Evolutionary conservation across 2,329 filamentous ascomycete species (phyloP).

Genomic region (Fusarium sp.): DNA sequence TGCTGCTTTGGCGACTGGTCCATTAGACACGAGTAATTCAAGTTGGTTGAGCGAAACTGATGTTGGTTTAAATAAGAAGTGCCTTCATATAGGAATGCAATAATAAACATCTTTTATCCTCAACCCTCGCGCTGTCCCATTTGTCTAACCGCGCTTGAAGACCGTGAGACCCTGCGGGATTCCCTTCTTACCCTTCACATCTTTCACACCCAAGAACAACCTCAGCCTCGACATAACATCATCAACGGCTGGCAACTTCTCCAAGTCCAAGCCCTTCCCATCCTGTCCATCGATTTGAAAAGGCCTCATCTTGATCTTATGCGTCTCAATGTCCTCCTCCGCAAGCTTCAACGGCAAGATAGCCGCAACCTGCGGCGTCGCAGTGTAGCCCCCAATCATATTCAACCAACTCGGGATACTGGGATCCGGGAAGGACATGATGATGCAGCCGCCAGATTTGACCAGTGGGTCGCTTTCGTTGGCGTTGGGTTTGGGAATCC

Average conservation of each 20-base stretch:
- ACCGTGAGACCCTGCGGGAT: not conserved
- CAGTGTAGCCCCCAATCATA: not conserved
- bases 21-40: no score
- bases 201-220: not conserved
- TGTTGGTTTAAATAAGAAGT: no score
- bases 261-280: constrained; percentile 1
- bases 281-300: not conserved
- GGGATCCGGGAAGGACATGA: constrained; percentile 12
- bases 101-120: no score
- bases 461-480: not conserved
- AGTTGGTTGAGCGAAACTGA: no score
- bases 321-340: not conserved
- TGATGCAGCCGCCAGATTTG: not conserved
- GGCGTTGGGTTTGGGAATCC: not conserved
- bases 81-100: no score
- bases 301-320: not conserved
- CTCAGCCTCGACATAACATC: not conserved
- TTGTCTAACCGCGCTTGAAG: not conserved
- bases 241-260: not conserved
- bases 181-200: not conserved
- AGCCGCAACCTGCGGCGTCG: constrained; percentile 4
- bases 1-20: no score
- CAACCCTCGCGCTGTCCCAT: no score
- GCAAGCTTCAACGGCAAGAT: not conserved
- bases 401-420: not conserved